phyloP scores from a whole-genome alignment of 768 basidiomycete genomes.

The Agaricus blazei region DNA sequence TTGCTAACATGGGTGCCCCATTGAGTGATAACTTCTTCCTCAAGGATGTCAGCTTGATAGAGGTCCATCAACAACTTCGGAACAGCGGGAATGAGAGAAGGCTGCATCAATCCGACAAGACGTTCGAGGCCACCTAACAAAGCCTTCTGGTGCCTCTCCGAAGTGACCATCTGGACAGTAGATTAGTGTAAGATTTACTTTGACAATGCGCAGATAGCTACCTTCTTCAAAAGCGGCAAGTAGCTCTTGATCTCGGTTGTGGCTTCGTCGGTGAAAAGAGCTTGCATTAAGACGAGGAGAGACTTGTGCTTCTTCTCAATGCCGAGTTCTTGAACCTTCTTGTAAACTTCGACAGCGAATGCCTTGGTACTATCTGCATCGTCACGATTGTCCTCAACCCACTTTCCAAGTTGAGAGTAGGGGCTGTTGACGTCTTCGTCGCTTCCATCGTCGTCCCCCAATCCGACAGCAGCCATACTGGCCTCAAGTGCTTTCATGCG shows the following conservation, averaged over 20 bases:
- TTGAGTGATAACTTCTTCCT: conserved; percentile 83
- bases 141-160: conserved; percentile 95
- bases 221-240: conserved; percentile 71
- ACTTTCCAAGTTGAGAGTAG: conserved; percentile 75
- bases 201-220: conserved; percentile 24
- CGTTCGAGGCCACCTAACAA: conserved; percentile 92
- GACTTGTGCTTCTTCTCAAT: conserved; percentile 96
- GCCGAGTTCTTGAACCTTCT: conserved; percentile 86
- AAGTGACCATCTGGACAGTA: conserved; percentile 65
- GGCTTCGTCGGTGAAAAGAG: conserved; percentile 74
- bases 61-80: conserved; percentile 93
- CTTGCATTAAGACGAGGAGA: conserved; percentile 75
- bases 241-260: conserved; percentile 61
- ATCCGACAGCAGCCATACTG: conserved; percentile 47
- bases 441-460: conserved; percentile 84
- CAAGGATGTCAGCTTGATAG: conserved; percentile 89
- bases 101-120: conserved; percentile 66
- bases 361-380: conserved; percentile 41
- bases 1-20: conserved; percentile 97
- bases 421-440: conserved; percentile 87
- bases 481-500: conserved; percentile 70
- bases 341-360: conserved; percentile 66
- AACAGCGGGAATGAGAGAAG: conserved; percentile 63
- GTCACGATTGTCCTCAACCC: conserved; percentile 73
- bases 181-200: conserved; percentile 3